Percentiles rank a stretch among this genome's conserved stretches.
Evolutionary conservation across 148 eudicot genomes (phyloP).

Genomic region (Camellia granthamiana): DNA sequence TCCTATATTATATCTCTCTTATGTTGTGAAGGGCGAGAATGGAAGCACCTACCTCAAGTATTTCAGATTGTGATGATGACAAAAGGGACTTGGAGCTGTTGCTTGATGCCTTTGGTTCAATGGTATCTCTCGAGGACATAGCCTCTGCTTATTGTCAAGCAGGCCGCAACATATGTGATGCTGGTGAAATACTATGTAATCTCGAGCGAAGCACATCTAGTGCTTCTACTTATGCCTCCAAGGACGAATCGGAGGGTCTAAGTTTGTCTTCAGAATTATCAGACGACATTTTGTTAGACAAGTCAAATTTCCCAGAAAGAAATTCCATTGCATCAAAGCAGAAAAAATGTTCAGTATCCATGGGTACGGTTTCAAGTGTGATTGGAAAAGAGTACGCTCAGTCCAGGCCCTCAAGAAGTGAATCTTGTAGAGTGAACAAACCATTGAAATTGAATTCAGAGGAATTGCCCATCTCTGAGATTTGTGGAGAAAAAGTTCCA

Average conservation of each 20-base stretch:
- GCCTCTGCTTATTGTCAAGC: slow-evolving; percentile 60
- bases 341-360: slow-evolving; percentile 32
- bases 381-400: slow-evolving; percentile 40
- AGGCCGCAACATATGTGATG: slow-evolving; percentile 36
- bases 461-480: slow-evolving; percentile 31
- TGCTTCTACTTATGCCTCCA: slow-evolving; percentile 21
- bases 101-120: slow-evolving; percentile 64
- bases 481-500: slow-evolving; percentile 28
- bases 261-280: slow-evolving; percentile 15
- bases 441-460: slow-evolving; percentile 35
- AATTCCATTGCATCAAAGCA: slow-evolving; percentile 18
- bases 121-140: slow-evolving; percentile 56
- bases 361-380: slow-evolving; percentile 43
- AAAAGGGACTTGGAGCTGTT: slow-evolving; percentile 48
- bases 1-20: background rate
- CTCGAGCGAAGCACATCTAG: slow-evolving; percentile 32
- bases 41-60: slow-evolving; percentile 19
- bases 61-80: slow-evolving; percentile 23
- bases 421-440: slow-evolving; percentile 19
- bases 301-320: slow-evolving; percentile 13
- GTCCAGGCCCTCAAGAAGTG: slow-evolving; percentile 23
- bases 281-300: slow-evolving; percentile 12
- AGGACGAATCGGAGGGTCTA: slow-evolving; percentile 20
- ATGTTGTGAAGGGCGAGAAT: slow-evolving; percentile 31
- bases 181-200: slow-evolving; percentile 51